Evolutionary conservation across 83 land plant genomes (phyloP), one percentile per base, ranked within the genome.

Genomic region (Picea mariana): DNA sequence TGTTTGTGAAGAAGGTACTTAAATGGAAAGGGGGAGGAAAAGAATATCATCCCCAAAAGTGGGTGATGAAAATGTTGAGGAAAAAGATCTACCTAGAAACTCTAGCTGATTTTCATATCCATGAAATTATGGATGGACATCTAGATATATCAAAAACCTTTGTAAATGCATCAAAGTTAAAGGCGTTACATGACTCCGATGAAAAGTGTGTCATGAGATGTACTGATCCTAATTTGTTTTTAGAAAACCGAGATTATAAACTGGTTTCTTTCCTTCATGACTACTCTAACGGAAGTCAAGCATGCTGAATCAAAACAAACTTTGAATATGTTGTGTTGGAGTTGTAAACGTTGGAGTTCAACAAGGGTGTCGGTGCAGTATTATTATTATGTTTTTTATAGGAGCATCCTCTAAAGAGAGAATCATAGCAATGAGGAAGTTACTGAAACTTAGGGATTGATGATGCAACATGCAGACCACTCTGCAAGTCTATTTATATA

Each of bases 381-480:
- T 52, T 52, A 11, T 11, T 52, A 52, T 52, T 11, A 52, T 52
- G 58, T 52, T 52, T 11, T 3, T 52, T 9, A 52, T 52, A 11
- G 58, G 58, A 52, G 58, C 2, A 3, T 52, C 13, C 58, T 52
- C 58, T 52, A 2, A 52, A n/a, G n/a, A n/a, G n/a, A n/a, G n/a
- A n/a, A n/a, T n/a, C n/a, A n/a, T n/a, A n/a, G 90, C 89, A 69
- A 95, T 94, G 11, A 79, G 85, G 78, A 94, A 88, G 85, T 75
- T 92, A 55, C 88, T 83, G 34, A 78, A 87, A 6, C 85, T 94
- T 58, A 84, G 88, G 89, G 96, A 81, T 76, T 92, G n/a, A 85
- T 88, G 12, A 87, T 92, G 92, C 93, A 84, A 65, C 88, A 89
- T 80, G 88, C 86, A 40, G 90, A 87, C 79, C 90, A 86, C 75